Evolutionary conservation across 768 basidiomycete genomes (phyloP).

Genomic region (Amyloporia xantha): DNA sequence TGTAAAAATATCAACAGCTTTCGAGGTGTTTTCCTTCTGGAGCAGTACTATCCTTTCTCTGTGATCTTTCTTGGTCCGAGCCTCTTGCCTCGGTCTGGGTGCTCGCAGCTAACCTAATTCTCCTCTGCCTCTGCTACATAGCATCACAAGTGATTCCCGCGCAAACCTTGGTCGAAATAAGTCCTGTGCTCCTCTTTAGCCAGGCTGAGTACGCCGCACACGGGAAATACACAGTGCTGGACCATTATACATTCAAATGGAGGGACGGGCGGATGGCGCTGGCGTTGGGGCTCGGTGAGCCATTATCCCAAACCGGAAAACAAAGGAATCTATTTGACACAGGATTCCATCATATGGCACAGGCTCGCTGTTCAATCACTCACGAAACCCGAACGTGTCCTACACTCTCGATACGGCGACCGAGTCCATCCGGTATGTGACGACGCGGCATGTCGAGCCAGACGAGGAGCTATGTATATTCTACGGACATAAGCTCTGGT

Average conservation of each 20-base stretch:
- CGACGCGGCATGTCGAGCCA: constrained; percentile 42
- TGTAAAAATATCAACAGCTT: too few relatives aligned
- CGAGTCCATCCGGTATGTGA: constrained; percentile 58
- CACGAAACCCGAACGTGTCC: constrained; percentile 60
- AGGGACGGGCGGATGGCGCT: constrained; percentile 68
- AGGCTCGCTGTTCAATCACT: constrained; percentile 86
- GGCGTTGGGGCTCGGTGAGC: constrained; percentile 67
- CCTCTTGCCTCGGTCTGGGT: background rate
- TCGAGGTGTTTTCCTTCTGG: too few relatives aligned
- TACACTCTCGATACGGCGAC: constrained; percentile 46
- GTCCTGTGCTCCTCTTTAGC: constrained; percentile 75
- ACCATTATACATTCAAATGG: constrained; percentile 78
- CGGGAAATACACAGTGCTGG: constrained; percentile 56
- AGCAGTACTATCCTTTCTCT: too few relatives aligned
- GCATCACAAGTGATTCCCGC: constrained; percentile 50
- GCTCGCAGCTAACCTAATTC: background rate
- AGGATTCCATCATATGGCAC: background rate
- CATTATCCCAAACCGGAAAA: background rate
- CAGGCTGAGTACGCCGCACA: constrained; percentile 64
- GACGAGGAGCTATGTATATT: constrained; percentile 79
- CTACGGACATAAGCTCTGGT: constrained; percentile 67
- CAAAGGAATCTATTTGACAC: too few relatives aligned
- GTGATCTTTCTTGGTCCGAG: too few relatives aligned
- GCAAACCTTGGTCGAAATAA: constrained; percentile 70
- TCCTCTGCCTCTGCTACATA: constrained; percentile 12